Percentiles rank a stretch among this genome's conserved stretches.
phyloP scores from a whole-genome alignment of 345 rosid species.

The Abelmoschus esculentus region DNA sequence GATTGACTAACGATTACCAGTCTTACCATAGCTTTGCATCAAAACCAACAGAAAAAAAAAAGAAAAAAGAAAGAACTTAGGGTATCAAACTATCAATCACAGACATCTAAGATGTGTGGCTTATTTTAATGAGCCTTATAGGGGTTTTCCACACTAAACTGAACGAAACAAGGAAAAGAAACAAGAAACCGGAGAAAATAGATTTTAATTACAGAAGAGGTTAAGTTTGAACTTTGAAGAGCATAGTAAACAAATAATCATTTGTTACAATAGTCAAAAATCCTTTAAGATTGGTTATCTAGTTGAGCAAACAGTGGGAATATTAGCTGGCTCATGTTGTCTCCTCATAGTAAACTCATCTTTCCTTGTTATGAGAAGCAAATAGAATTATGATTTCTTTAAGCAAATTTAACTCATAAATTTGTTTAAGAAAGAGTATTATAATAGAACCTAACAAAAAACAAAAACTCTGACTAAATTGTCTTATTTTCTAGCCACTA shows the following conservation, averaged over 20 bases:
- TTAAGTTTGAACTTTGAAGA: neutral
- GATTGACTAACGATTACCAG: neutral
- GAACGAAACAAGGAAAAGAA: neutral
- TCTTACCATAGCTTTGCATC: neutral
- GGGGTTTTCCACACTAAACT: neutral
- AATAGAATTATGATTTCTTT: neutral
- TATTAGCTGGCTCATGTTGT: neutral
- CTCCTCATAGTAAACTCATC: neutral
- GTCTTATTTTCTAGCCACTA: too few relatives aligned
- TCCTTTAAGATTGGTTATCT: neutral
- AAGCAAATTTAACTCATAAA: neutral
- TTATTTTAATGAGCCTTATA: neutral
- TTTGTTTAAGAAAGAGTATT: neutral
- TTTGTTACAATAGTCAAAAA: neutral
- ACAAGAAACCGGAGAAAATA: neutral
- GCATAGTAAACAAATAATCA: neutral
- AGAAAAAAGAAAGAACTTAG: too few relatives aligned
- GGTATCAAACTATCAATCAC: neutral
- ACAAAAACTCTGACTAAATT: too few relatives aligned
- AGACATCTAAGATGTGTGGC: neutral
- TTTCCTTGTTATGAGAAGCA: neutral
- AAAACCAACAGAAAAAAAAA: neutral
- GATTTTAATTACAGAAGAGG: neutral
- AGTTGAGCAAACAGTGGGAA: neutral
- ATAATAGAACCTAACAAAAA: neutral